Conservation (phyloP, 164 flowering plant genomes). For the Kalanchoe fedtschenkoi region DNA sequence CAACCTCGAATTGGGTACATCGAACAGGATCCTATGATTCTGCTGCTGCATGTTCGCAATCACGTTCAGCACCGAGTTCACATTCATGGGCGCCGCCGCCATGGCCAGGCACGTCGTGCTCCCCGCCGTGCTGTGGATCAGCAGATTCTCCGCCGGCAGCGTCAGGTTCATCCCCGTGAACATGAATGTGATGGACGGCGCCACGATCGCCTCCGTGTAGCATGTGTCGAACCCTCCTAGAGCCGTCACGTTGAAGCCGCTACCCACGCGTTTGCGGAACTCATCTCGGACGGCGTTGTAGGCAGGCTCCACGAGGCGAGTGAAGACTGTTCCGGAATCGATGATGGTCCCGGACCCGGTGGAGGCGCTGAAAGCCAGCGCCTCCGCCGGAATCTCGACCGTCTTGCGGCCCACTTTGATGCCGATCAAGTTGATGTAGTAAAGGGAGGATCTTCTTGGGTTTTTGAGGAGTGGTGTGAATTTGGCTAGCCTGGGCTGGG, state of each 20-base stretch:
- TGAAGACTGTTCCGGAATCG: conserved; percentile 57
- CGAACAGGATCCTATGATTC: conserved; percentile 68
- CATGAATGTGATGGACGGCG: conserved; percentile 48
- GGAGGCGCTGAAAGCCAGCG: conserved; percentile 53
- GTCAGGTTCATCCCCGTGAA: conserved; percentile 70
- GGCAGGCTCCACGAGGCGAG: conserved; percentile 43
- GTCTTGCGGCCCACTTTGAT: conserved; percentile 54
- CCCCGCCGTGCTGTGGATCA: conserved; percentile 59
- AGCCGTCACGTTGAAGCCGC: conserved; percentile 21
- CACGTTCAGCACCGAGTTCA: conserved; percentile 80
- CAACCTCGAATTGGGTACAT: conserved; percentile 65
- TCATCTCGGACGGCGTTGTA: conserved; percentile 54
- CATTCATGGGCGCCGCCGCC: conserved; percentile 67
- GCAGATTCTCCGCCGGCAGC: conserved; percentile 44
- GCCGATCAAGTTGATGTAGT: conserved; percentile 57
- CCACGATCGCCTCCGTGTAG: conserved; percentile 35
- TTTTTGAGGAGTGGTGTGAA: conserved; percentile 65
- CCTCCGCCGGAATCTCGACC: conserved; percentile 51
- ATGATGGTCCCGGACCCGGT: conserved; percentile 88
- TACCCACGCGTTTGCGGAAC: conserved; percentile 38
- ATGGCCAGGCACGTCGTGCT: conserved; percentile 58
- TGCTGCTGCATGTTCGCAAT: conserved; percentile 91
- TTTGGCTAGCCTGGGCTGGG: conserved; percentile 63
- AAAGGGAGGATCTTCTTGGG: conserved; percentile 77
- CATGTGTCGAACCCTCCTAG: conserved; percentile 91